Conservation (phyloP, 257 asterid genomes). For the Petrea volubilis region DNA sequence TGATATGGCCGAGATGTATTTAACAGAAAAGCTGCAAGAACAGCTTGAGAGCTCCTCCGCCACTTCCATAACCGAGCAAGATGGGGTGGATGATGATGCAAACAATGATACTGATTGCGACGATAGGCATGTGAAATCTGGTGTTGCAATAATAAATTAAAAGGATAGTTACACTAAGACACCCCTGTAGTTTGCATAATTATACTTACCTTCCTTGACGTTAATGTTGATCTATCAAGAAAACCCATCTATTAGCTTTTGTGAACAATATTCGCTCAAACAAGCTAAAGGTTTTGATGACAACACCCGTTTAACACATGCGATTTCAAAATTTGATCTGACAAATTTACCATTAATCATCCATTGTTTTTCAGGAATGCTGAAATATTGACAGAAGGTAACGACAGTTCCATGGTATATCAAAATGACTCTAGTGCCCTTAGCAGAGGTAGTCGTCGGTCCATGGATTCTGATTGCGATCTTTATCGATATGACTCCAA, state of each 20-base stretch:
- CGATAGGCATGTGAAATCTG: conserved; percentile 47
- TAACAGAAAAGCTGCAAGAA: conserved; percentile 79
- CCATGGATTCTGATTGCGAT: conserved; percentile 45
- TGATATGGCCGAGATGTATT: conserved; percentile 98
- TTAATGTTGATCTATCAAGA: too few relatives aligned
- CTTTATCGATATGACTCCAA: conserved; percentile 38
- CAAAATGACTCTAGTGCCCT: too few relatives aligned
- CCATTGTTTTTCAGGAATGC: conserved; percentile 41
- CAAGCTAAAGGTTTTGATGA: too few relatives aligned
- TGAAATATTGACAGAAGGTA: conserved; percentile 53
- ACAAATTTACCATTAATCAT: not conserved
- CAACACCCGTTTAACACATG: too few relatives aligned
- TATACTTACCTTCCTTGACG: too few relatives aligned
- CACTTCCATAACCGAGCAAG: conserved; percentile 61
- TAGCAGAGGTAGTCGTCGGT: too few relatives aligned
- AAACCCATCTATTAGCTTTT: too few relatives aligned
- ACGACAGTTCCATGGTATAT: conserved; percentile 42
- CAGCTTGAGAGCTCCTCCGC: conserved; percentile 71
- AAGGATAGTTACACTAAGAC: too few relatives aligned
- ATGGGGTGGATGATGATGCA: conserved; percentile 51
- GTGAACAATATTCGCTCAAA: too few relatives aligned
- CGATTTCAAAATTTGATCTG: not conserved
- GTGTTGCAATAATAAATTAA: not conserved
- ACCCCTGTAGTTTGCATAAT: too few relatives aligned
- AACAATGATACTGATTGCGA: conserved; percentile 52